Evolutionary conservation across 805 yeast species (phyloP).

Genomic region (Kuraishia capsulata): DNA sequence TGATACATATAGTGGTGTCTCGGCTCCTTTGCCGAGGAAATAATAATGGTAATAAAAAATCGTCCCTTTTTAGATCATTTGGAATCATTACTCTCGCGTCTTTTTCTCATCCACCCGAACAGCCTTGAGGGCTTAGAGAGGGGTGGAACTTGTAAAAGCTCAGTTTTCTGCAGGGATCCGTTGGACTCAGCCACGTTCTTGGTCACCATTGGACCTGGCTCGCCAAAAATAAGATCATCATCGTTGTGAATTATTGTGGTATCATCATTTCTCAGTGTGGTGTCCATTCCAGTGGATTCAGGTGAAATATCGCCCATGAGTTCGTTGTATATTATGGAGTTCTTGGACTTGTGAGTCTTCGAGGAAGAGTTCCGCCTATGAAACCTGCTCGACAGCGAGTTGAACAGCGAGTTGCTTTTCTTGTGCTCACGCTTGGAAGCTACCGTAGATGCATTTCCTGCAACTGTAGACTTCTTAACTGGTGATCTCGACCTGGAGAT

Average conservation of each 20-base stretch:
- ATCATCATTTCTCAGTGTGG: background rate
- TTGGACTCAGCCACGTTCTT: too few relatives aligned
- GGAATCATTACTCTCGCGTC: too few relatives aligned
- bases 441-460: too few relatives aligned
- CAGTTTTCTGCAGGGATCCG: too few relatives aligned
- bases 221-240: background rate
- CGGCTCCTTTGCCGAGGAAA: too few relatives aligned
- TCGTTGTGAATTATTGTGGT: background rate
- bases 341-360: background rate
- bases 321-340: background rate
- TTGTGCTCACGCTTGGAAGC: background rate
- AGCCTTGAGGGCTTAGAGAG: background rate
- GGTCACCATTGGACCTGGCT: background rate
- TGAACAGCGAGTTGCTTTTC: conserved; percentile 1
- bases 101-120: background rate
- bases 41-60: too few relatives aligned
- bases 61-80: too few relatives aligned
- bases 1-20: too few relatives aligned
- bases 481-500: background rate
- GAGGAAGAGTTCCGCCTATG: background rate
- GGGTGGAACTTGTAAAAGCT: background rate
- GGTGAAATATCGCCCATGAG: background rate
- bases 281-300: background rate
- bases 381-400: conserved; percentile 5
- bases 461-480: background rate